Conservation (phyloP, 805 yeast genomes). For the Hanseniaspora nectarophila region DNA sequence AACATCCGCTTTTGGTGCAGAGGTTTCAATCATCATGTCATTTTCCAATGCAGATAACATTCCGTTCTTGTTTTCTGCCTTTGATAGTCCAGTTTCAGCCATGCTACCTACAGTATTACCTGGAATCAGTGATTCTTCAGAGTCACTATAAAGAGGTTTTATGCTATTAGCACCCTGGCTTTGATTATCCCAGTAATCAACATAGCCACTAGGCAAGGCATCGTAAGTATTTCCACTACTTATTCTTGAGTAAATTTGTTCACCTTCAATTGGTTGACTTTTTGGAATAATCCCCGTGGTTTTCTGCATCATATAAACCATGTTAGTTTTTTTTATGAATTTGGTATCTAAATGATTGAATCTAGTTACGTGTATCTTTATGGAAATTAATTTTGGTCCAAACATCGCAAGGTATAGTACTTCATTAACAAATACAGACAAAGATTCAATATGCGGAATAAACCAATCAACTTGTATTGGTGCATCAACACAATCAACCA, state of each 20-base stretch:
- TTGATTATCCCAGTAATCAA: conserved; percentile 1
- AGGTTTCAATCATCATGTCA: neutral
- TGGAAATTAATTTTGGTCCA: neutral
- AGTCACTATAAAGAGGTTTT: neutral
- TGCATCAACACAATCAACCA: neutral
- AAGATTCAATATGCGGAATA: conserved; percentile 1
- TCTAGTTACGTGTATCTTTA: conserved; percentile 3
- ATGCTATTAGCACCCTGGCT: neutral
- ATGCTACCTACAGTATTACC: neutral
- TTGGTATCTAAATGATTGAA: neutral
- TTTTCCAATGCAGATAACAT: neutral
- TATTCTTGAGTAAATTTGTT: neutral
- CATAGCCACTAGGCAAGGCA: conserved; percentile 1
- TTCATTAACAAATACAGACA: neutral
- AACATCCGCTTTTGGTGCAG: neutral
- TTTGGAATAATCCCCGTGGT: neutral
- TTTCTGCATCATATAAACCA: neutral
- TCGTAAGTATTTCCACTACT: neutral
- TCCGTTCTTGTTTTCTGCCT: neutral
- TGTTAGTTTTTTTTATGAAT: neutral
- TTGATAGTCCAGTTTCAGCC: neutral
- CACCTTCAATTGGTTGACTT: neutral
- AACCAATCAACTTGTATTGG: conserved; percentile 1
- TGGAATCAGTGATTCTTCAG: neutral
- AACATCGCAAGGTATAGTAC: neutral